These are phyloP conservation scores for Corrigiola litoralis DNA, from an alignment of 179 eudicot species.

Conservation along the genomic window DNA sequence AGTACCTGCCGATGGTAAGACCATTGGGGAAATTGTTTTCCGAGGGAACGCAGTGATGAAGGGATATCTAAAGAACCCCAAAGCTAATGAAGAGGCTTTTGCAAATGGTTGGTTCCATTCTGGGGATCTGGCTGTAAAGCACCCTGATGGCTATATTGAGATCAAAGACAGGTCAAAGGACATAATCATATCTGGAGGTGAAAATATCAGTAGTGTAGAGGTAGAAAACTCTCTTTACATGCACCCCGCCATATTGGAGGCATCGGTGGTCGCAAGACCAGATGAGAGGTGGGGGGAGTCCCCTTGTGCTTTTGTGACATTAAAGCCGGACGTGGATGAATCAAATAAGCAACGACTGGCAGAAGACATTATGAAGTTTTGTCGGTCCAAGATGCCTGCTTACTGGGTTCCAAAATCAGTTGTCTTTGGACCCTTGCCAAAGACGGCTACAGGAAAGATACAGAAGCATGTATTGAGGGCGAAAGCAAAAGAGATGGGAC, in stretches of 20 bases:
- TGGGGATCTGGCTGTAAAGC: slow-evolving; percentile 82
- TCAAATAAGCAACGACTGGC: slow-evolving; percentile 43
- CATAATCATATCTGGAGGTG: slow-evolving; percentile 90
- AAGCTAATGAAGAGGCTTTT: slow-evolving; percentile 78
- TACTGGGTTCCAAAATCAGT: slow-evolving; percentile 92
- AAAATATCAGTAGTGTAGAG: slow-evolving; percentile 90
- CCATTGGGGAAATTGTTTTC: slow-evolving; percentile 79
- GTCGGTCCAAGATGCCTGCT: slow-evolving; percentile 66
- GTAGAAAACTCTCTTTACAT: slow-evolving; percentile 62
- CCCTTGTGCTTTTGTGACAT: slow-evolving; percentile 85
- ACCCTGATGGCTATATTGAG: slow-evolving; percentile 81
- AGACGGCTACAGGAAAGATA: slow-evolving; percentile 92
- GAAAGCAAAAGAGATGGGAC: slow-evolving; percentile 87
- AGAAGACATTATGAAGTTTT: slow-evolving; percentile 73
- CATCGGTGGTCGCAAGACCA: slow-evolving; percentile 74
- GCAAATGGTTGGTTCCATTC: slow-evolving; percentile 88
- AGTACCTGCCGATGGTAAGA: slow-evolving; percentile 79
- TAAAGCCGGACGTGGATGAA: slow-evolving; percentile 46
- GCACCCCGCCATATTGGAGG: slow-evolving; percentile 68
- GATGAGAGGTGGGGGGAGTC: slow-evolving; percentile 92
- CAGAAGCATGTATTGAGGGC: slow-evolving; percentile 84
- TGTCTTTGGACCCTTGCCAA: slow-evolving; percentile 77
- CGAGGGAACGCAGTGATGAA: slow-evolving; percentile 87
- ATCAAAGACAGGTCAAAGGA: slow-evolving; percentile 90
- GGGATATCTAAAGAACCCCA: slow-evolving; percentile 82